Evolutionary conservation across 371 early-diverging fungal species (phyloP).

Genomic region (Apophysomyces sp.): DNA sequence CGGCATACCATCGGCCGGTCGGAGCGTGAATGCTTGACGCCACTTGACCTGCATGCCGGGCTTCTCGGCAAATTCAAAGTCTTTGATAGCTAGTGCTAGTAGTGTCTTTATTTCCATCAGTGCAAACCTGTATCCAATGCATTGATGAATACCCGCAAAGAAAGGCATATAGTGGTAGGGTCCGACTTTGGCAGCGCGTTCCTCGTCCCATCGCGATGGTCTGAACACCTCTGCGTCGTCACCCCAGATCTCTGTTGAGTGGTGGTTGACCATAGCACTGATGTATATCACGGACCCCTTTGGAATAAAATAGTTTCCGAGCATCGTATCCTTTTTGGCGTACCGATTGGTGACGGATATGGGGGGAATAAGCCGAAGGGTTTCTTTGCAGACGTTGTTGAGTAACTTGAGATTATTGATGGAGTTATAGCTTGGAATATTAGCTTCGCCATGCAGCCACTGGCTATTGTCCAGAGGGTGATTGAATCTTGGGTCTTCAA

Average conservation of each 20-base stretch:
- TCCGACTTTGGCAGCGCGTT: constrained; percentile 21
- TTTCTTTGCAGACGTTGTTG: constrained; percentile 54
- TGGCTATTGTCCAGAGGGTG: background rate
- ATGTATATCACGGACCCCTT: constrained; percentile 52
- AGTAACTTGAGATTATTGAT: constrained; percentile 45
- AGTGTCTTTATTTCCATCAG: constrained; percentile 39
- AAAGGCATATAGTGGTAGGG: constrained; percentile 62
- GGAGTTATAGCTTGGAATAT: constrained; percentile 42
- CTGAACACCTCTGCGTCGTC: constrained; percentile 61
- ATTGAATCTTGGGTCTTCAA: background rate
- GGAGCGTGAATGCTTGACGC: too few relatives aligned
- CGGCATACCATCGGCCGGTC: too few relatives aligned
- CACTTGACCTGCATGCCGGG: too few relatives aligned
- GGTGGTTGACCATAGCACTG: constrained; percentile 44
- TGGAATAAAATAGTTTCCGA: constrained; percentile 45
- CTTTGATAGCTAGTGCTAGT: constrained; percentile 26
- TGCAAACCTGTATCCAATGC: constrained; percentile 43
- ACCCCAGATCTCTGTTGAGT: constrained; percentile 59
- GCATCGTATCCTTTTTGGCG: constrained; percentile 35
- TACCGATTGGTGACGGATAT: constrained; percentile 48
- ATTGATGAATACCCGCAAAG: constrained; percentile 50
- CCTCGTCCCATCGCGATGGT: constrained; percentile 62
- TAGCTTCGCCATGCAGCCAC: constrained; percentile 2
- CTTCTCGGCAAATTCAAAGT: constrained; percentile 35
- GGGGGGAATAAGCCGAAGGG: constrained; percentile 50